A percentile compares a stretch with the other conserved stretches of the same genome.
phyloP scores from a whole-genome alignment of 257 asterid genomes.

The Solanum rostratum region DNA sequence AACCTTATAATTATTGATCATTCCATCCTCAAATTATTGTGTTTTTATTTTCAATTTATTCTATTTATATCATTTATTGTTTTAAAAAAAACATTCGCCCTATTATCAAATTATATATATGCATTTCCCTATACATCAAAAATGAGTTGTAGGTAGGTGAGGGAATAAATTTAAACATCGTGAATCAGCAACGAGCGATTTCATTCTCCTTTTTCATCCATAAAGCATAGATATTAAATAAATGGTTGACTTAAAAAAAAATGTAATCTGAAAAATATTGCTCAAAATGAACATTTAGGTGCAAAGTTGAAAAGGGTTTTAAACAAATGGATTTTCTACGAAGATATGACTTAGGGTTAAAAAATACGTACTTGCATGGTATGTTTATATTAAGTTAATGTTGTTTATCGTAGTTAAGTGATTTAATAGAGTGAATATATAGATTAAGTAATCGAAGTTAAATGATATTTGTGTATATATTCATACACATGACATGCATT shows the following conservation, averaged over 20 bases:
- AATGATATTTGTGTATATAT: not conserved
- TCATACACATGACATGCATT: not conserved
- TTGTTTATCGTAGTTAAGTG: not conserved
- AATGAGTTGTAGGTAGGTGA: not conserved
- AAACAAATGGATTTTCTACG: not conserved
- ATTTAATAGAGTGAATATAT: not conserved
- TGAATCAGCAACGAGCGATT: not conserved
- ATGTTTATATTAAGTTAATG: not conserved
- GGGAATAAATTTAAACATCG: not conserved
- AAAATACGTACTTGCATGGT: not conserved
- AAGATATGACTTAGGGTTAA: not conserved
- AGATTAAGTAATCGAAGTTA: not conserved
- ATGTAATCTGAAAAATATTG: not conserved
- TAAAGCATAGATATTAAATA: not conserved
- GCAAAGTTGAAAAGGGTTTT: not conserved
- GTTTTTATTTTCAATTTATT: not conserved
- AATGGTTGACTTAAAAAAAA: not conserved
- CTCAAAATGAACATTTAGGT: not conserved
- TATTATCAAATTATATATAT: no score
- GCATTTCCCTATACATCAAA: not conserved
- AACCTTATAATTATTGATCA: not conserved
- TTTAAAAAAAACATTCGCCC: not conserved
- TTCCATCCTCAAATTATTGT: not conserved
- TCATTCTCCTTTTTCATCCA: not conserved
- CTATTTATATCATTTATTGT: not conserved